phyloP scores from a whole-genome alignment of 495 filamentous ascomycete genomes.

The Arthonia radiata region DNA sequence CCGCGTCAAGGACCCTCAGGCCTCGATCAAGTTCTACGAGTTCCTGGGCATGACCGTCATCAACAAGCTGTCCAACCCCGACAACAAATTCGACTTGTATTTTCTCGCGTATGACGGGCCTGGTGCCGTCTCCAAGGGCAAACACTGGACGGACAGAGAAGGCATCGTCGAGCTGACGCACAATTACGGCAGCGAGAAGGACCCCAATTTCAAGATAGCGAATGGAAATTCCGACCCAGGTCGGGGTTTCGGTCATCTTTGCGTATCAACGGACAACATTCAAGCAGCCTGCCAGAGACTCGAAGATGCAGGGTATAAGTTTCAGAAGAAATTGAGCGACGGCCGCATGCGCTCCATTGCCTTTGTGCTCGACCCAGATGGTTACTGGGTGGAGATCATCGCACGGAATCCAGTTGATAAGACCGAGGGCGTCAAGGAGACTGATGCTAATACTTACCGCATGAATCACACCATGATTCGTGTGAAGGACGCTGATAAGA shows the following conservation, averaged over 20 bases:
- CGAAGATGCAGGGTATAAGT: slow-evolving; percentile 69
- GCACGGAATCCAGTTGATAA: slow-evolving; percentile 16
- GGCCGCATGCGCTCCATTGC: slow-evolving; percentile 76
- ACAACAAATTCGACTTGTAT: slow-evolving; percentile 77
- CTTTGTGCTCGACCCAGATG: slow-evolving; percentile 80
- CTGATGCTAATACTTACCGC: slow-evolving; percentile 27
- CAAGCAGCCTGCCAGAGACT: slow-evolving; percentile 70
- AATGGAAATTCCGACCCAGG: slow-evolving; percentile 79
- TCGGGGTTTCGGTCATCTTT: slow-evolving; percentile 76
- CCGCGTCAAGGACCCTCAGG: slow-evolving; percentile 81
- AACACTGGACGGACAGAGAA: slow-evolving; percentile 57
- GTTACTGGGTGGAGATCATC: slow-evolving; percentile 41
- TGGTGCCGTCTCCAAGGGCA: slow-evolving; percentile 30
- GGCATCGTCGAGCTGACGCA: slow-evolving; percentile 85
- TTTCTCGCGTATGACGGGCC: slow-evolving; percentile 55
- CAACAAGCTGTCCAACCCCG: slow-evolving; percentile 44
- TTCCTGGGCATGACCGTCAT: slow-evolving; percentile 75
- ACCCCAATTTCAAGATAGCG: slow-evolving; percentile 54
- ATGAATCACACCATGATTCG: slow-evolving; percentile 84
- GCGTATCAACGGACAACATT: slow-evolving; percentile 72
- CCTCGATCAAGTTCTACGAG: slow-evolving; percentile 85
- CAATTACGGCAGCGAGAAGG: slow-evolving; percentile 85
- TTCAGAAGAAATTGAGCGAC: slow-evolving; percentile 82
- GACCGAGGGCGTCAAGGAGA: slow-evolving; percentile 28
- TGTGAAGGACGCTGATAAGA: slow-evolving; percentile 67